Evolutionary conservation across 306 rosid species (phyloP), one percentile per base, ranked within the genome.

Genomic region (Quercus suber): DNA sequence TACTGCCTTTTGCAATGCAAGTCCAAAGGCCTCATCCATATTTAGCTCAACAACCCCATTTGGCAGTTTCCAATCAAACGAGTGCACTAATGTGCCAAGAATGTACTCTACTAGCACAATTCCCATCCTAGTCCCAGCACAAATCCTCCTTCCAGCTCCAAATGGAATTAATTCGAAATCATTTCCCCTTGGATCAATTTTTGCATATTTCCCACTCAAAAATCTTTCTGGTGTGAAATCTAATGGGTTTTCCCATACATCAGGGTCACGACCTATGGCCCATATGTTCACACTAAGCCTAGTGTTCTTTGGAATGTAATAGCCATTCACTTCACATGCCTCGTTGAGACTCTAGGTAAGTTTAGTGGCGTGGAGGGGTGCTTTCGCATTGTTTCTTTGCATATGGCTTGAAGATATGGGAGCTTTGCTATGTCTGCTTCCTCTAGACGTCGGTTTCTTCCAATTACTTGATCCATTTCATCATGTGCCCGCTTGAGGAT

Each of bases 201-300:
- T 80, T 0, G 85, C 85, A 55, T 75, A 61, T 13, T 71, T 72
- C 1, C 84, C 89, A 7, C 55, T 70, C 2, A 88, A 3, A 60
- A 88, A 88, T 49, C 89, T 80, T 3, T 85, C 85, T 0, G 91
- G 91, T 3, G 53, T 83, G 67, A 80, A 88, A 35, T 80, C 85
- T 70, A 83, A 37, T 0, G 91, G 89, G 14, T 76, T 78, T 9
- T 82, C 89, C 91, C 91, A 88, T 51, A 85, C 89, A 2, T 80
- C n/a, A 0, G 87, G 85, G 81, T 88, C 91, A 17, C 90, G 60
- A 5, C 91, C 91, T 11, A 88, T 88, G 13, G 84, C 91, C 91
- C 91, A 88, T 3, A 88, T 78, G 80, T 88, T 88, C 37, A 88
- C 89, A 25, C 63, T 88, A 0, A 85, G 71, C 74, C 89, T 78